Evolutionary conservation across 305 asterid species (phyloP), one percentile per base, ranked within the genome.

Genomic region (Ajuga reptans): DNA sequence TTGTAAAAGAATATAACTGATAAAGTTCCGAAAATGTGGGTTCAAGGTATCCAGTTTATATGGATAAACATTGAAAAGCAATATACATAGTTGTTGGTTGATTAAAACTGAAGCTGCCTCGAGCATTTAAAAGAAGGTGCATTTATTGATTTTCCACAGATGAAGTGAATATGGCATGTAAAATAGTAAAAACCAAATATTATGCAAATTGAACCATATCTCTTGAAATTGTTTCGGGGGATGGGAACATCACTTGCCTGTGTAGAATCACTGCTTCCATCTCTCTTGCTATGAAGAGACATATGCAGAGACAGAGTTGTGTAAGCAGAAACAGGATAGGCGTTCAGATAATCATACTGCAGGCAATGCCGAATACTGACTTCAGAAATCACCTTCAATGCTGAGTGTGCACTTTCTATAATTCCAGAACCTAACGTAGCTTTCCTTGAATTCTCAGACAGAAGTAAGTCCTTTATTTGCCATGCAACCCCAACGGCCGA

Each of bases 401-500:
- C 85, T 49, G 59, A 68, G 69, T 81, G 80, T 54, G 84, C 83
- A 60, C 80, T 74, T 77, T 73, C 84, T 54, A 90, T 72, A 68
- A 39, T 75, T 63, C 70, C 81, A 59, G 90, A 84, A 34, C 50
- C 45, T 70, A 93, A 72, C 45, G 90, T 66, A 17, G 84, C 82
- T 71, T 85, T 73, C 65, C 94, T 74, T 62, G 93, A 77, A 73
- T 62, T 68, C 72, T 85, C 94, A 77, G 84, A 81, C 68, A 84
- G 73, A 74, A 93, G 94, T 47, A 93, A 68, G 58, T 93, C 97
- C 83, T 82, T 87, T 73, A 93, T 82, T 82, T 90, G 99, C 97
- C 97, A 90, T 73, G 99, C 85, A 70, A 90, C 79, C 78, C 95
- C 99, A 51, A 80, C 79, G 27, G 92, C 86, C 71, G 87, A 56